Evolutionary conservation across 805 yeast genomes (phyloP), one percentile per base, ranked within the genome.

Genomic region (Metschnikowia colocasiae): DNA sequence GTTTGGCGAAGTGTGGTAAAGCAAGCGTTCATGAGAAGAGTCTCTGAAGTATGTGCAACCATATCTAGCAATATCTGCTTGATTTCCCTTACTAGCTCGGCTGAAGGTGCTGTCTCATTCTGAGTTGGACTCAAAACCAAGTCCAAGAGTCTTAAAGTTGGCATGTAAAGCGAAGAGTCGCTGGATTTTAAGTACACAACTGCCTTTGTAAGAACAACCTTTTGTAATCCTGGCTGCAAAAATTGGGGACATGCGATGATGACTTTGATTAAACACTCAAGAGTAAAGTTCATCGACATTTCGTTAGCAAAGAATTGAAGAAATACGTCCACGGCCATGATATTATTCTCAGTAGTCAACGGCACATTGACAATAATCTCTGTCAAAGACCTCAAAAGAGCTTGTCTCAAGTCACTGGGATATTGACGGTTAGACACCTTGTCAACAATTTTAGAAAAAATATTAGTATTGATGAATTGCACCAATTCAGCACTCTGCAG

Each of bases 321-420:
- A 34, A 64, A 60, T 1, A 60, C 49, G 5, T 49, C 48, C 1
- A 53, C 39, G 2, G 50, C 49, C 3, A 53, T 43, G 1, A 41
- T 31, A 2, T 22, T n/a, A 9, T 52, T 52, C 13, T 48, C 56
- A 2, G 36, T 32, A 8, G 48, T 39, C 23, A 55, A 34, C 1
- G 45, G 52, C 6, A 45, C 43, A 12, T 56, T 31, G 6, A 50
- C 38, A 6, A 60, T 20, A 5, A 61, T 48, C 6, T 62, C 63
- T 5, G 68, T 58, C 27, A 66, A 50, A 5, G 63, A 55, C 1
- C 51, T 46, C 19, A 68, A 54, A 12, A 66, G 55, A 13, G 56
- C 50, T 41, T 62, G 65, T 39, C 66, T 53, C 22, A 68, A 51
- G 18, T 66, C 71, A 43, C 65, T 56, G 2, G 71, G 57, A 43